phyloP scores from a whole-genome alignment of 1,139 yeast species.

The Candida sp. region DNA sequence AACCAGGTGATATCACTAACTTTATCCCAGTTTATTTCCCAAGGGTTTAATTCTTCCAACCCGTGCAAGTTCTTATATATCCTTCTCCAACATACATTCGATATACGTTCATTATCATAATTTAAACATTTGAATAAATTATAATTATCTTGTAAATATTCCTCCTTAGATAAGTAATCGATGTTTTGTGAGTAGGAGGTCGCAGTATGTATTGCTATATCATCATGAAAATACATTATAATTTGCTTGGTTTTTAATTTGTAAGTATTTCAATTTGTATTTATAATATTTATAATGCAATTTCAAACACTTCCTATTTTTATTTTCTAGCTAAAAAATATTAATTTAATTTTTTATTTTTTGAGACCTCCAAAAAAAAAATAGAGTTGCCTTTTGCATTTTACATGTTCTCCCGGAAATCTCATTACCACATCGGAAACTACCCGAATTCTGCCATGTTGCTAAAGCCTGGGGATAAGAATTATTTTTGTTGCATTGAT shows the following conservation, averaged over 20 bases:
- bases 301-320: not conserved
- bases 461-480: too few relatives aligned
- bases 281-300: not conserved
- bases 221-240: constrained; percentile 18
- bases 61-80: constrained; percentile 29
- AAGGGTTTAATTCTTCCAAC: constrained; percentile 30
- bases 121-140: constrained; percentile 24
- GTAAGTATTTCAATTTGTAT: too few relatives aligned
- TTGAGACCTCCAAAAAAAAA: too few relatives aligned
- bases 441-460: too few relatives aligned
- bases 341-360: too few relatives aligned
- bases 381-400: too few relatives aligned
- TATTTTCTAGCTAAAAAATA: too few relatives aligned
- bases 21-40: constrained; percentile 42
- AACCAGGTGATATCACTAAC: constrained; percentile 45
- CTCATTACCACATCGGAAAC: too few relatives aligned
- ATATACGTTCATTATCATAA: constrained; percentile 21
- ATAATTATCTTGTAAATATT: constrained; percentile 13
- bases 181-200: constrained; percentile 21
- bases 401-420: too few relatives aligned
- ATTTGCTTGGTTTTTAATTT: too few relatives aligned
- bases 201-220: constrained; percentile 13
- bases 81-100: constrained; percentile 43
- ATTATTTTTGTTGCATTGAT: too few relatives aligned
- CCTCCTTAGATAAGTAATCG: constrained; percentile 24